These are phyloP conservation scores for Capronia epimyces DNA, from an alignment of 2,329 filamentous ascomycete genomes.

Conservation along the genomic window DNA sequence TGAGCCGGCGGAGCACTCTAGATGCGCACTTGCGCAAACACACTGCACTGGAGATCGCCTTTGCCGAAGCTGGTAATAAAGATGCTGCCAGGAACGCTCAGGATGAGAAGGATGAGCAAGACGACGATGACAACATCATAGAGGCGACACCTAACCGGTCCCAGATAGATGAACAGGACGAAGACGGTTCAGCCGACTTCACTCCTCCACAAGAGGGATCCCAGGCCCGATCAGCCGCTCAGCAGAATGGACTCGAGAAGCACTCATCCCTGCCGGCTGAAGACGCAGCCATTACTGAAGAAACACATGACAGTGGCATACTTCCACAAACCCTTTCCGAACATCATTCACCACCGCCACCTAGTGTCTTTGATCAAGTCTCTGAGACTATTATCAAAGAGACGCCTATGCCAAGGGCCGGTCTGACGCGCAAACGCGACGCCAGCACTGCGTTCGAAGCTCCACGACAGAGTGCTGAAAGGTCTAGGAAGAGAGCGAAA, in stretches of 20 bases:
- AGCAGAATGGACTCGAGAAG: not conserved
- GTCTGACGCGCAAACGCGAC: conserved; percentile 18
- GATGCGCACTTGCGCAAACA: conserved; percentile 18
- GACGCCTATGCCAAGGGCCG: conserved; percentile 3
- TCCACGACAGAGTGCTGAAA: not conserved
- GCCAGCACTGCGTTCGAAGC: not conserved
- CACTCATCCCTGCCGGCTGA: not conserved
- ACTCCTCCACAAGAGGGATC: not conserved
- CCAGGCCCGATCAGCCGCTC: not conserved
- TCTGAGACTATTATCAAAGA: conserved; percentile 5
- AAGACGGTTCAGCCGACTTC: conserved; percentile 7
- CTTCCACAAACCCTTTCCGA: conserved; percentile 2
- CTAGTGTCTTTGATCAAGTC: conserved; percentile 12
- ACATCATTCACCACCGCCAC: conserved; percentile 1
- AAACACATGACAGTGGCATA: not conserved
- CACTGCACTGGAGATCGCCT: conserved; percentile 4
- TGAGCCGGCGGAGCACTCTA: conserved; percentile 15
- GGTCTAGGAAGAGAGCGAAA: conserved; percentile 12
- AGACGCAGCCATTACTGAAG: not conserved
- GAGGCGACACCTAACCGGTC: not conserved
- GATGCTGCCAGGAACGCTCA: not conserved
- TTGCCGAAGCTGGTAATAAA: conserved; percentile 9
- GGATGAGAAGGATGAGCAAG: not conserved
- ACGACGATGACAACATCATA: not conserved
- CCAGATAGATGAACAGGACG: not conserved